phyloP scores from a whole-genome alignment of 805 yeast genomes.

The Schwanniomyces polymorphus region DNA sequence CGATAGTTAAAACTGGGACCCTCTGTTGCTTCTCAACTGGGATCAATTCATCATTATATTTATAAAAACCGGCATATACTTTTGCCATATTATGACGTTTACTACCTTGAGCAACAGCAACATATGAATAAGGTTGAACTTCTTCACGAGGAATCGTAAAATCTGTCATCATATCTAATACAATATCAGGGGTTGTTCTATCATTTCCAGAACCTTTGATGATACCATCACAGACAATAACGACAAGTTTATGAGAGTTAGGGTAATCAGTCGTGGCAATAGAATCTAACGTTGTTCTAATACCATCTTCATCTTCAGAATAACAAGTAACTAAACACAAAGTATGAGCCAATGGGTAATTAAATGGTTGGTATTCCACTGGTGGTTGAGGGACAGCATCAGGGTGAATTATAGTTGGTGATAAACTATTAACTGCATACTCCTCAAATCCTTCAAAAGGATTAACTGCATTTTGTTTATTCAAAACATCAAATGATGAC shows the following conservation, averaged over 20 bases:
- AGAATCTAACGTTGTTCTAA: conserved; percentile 88
- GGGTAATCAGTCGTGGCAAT: conserved; percentile 95
- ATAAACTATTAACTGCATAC: conserved; percentile 46
- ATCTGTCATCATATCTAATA: conserved; percentile 77
- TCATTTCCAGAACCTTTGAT: conserved; percentile 95
- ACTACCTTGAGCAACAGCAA: conserved; percentile 91
- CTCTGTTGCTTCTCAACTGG: conserved; percentile 82
- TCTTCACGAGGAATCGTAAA: conserved; percentile 68
- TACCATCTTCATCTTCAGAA: conserved; percentile 85
- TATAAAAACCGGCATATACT: conserved; percentile 91
- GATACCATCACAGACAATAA: conserved; percentile 90
- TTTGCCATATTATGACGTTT: conserved; percentile 98
- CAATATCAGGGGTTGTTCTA: conserved; percentile 85
- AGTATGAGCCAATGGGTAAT: conserved; percentile 63
- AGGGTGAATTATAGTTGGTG: conserved; percentile 63
- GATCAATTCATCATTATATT: conserved; percentile 73
- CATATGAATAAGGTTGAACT: conserved; percentile 82
- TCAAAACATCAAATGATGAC: conserved; percentile 35
- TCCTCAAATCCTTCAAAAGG: conserved; percentile 35
- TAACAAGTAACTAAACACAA: conserved; percentile 76
- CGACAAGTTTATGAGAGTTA: conserved; percentile 84
- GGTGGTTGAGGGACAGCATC: conserved; percentile 93
- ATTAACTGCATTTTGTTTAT: conserved; percentile 28
- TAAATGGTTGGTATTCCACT: conserved; percentile 81
- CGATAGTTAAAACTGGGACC: conserved; percentile 75